phyloP scores from a whole-genome alignment of 192 early-diverging fungal genomes.

The Coemansia sp. region DNA sequence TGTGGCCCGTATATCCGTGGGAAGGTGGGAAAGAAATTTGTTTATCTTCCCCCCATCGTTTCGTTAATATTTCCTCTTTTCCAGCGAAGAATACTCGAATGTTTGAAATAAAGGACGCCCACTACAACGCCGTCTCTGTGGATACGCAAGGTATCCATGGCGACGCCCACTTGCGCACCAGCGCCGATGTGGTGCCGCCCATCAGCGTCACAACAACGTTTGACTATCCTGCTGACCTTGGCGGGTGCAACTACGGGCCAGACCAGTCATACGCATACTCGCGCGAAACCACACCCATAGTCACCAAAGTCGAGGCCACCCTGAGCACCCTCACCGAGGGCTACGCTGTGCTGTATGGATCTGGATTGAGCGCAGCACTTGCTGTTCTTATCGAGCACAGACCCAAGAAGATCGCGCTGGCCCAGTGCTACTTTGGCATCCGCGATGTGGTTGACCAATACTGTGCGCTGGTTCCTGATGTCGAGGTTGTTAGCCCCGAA shows the following conservation, averaged over 20 bases:
- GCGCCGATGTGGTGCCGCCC: slow-evolving; percentile 58
- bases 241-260: slow-evolving; percentile 37
- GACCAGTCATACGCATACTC: slow-evolving; percentile 58
- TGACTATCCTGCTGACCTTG: slow-evolving; percentile 21
- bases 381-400: slow-evolving; percentile 59
- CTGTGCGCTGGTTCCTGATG: slow-evolving; percentile 16
- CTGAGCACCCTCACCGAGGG: slow-evolving; percentile 60
- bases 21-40: neutral
- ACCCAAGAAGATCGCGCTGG: slow-evolving; percentile 58
- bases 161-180: slow-evolving; percentile 41
- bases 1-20: too few species aligned
- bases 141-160: slow-evolving; percentile 60
- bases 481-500: slow-evolving; percentile 40
- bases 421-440: slow-evolving; percentile 43
- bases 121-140: slow-evolving; percentile 11
- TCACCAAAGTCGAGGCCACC: slow-evolving; percentile 58
- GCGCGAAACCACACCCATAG: slow-evolving; percentile 49
- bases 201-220: slow-evolving; percentile 64
- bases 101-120: slow-evolving; percentile 37
- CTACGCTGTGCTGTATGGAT: slow-evolving; percentile 64
- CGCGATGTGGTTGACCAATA: slow-evolving; percentile 34
- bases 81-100: neutral
- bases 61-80: neutral
- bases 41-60: neutral
- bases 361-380: slow-evolving; percentile 61